Evolutionary conservation across 148 eudicot species (phyloP).

Genomic region (Silene conica): DNA sequence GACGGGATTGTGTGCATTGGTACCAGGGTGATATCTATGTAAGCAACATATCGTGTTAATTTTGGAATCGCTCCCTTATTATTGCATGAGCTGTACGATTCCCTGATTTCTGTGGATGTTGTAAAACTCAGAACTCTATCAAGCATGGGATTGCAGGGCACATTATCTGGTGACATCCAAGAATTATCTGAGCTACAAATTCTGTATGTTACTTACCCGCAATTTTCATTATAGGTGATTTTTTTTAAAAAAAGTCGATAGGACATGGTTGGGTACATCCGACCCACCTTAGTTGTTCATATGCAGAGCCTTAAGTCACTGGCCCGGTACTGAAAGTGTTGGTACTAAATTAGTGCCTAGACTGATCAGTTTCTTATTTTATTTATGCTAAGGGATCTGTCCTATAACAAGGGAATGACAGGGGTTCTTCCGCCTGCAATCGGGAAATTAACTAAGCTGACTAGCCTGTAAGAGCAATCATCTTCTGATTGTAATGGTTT

Average conservation of each 20-base stretch:
- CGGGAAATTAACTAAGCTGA: conserved; percentile 47
- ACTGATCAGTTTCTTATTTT: conserved; percentile 12
- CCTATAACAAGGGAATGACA: conserved; percentile 59
- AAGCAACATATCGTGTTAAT: conserved; percentile 6
- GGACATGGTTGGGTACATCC: background rate
- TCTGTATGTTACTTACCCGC: conserved; percentile 36
- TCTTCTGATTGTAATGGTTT: background rate
- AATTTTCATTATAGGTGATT: too few species aligned
- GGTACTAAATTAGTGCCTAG: background rate
- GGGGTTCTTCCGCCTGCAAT: conserved; percentile 66
- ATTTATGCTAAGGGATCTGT: conserved; percentile 50
- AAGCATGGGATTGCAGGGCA: conserved; percentile 51
- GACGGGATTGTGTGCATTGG: conserved; percentile 62
- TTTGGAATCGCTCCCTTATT: background rate
- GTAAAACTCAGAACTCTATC: conserved; percentile 47
- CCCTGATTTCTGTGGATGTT: conserved; percentile 7
- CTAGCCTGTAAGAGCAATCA: conserved; percentile 49
- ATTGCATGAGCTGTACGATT: background rate
- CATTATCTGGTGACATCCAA: conserved; percentile 56
- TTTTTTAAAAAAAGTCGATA: too few species aligned
- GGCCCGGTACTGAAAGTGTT: too few species aligned
- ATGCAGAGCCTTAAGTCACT: too few species aligned
- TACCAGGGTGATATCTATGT: conserved; percentile 56
- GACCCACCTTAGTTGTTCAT: background rate
- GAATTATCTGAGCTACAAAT: conserved; percentile 45